phyloP scores from a whole-genome alignment of 2,329 filamentous ascomycete genomes.

The Penicillium corylophilum region DNA sequence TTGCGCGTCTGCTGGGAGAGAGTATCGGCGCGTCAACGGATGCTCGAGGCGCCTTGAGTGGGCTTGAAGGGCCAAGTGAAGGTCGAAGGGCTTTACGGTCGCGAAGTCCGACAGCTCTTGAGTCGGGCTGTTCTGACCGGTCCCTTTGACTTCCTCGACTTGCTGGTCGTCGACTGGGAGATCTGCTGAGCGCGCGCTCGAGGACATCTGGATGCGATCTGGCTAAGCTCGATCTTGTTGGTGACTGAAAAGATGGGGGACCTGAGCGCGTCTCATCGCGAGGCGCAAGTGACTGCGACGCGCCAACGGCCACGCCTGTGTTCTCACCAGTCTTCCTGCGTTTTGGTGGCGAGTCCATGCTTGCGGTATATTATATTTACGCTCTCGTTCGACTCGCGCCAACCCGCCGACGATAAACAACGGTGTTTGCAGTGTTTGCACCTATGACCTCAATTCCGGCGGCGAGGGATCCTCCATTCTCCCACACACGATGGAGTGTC shows the following conservation, averaged over 20 bases:
- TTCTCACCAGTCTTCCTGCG: constrained; percentile 63
- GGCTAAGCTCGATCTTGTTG: constrained; percentile 63
- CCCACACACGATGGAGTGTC: constrained; percentile 28
- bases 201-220: constrained; percentile 61
- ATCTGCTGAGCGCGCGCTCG: constrained; percentile 45
- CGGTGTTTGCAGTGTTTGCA: constrained; percentile 41
- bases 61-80: constrained; percentile 33
- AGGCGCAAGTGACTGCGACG: constrained; percentile 34
- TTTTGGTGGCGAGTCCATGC: constrained; percentile 58
- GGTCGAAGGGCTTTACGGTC: constrained; percentile 40
- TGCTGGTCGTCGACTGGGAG: constrained; percentile 32
- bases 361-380: constrained; percentile 1
- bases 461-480: constrained; percentile 13
- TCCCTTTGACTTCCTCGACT: constrained; percentile 16
- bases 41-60: constrained; percentile 17
- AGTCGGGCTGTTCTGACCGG: constrained; percentile 14
- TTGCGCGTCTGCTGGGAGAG: constrained; percentile 30
- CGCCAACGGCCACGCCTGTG: constrained; percentile 45
- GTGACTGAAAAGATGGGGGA: constrained; percentile 64
- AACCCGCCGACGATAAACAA: constrained; percentile 20
- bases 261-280: constrained; percentile 28
- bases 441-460: constrained; percentile 34
- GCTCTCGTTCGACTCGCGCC: constrained; percentile 35
- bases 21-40: constrained; percentile 13
- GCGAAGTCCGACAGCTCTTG: constrained; percentile 31